Percentiles rank a stretch among this genome's conserved stretches.
phyloP scores from a whole-genome alignment of 805 yeast genomes.

The Yamadazyma akitaensis region DNA sequence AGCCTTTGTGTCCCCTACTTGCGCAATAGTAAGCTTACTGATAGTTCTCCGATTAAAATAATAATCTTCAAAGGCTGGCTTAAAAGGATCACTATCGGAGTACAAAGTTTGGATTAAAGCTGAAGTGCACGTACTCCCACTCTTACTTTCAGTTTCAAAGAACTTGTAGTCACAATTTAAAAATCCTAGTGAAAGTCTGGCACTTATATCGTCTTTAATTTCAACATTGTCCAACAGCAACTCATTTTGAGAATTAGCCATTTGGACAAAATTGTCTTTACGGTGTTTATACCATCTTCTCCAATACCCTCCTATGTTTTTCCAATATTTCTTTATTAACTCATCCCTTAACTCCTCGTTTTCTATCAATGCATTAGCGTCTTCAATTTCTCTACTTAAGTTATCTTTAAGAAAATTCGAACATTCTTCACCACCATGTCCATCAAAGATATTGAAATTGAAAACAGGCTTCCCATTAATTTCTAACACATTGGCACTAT shows the following conservation, averaged over 20 bases:
- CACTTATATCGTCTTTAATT: conserved; percentile 50
- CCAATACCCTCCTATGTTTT: conserved; percentile 83
- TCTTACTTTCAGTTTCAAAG: conserved; percentile 35
- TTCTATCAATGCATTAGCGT: conserved; percentile 24
- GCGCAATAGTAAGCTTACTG: conserved; percentile 73
- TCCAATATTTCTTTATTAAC: conserved; percentile 52
- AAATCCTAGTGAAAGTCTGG: conserved; percentile 62
- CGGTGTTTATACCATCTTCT: conserved; percentile 59
- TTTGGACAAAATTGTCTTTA: conserved; percentile 25
- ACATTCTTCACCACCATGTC: conserved; percentile 89
- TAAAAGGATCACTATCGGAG: conserved; percentile 23
- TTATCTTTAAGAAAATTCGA: conserved; percentile 54
- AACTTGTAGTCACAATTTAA: conserved; percentile 65
- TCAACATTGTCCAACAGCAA: conserved; percentile 15
- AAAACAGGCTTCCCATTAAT: conserved; percentile 36
- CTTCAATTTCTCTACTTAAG: conserved; percentile 54
- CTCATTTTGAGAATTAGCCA: conserved; percentile 20
- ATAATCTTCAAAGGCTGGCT: conserved; percentile 33
- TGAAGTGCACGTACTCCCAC: conserved; percentile 76
- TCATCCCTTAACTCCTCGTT: conserved; percentile 32
- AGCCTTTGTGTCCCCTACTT: conserved; percentile 90
- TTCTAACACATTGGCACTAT: conserved; percentile 59
- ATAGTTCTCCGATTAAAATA: conserved; percentile 67
- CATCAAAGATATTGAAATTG: conserved; percentile 80
- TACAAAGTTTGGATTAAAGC: conserved; percentile 52